Evolutionary conservation across 495 filamentous ascomycete genomes (phyloP), one percentile per base, ranked within the genome.

Genomic region (Penicillium pulvis): DNA sequence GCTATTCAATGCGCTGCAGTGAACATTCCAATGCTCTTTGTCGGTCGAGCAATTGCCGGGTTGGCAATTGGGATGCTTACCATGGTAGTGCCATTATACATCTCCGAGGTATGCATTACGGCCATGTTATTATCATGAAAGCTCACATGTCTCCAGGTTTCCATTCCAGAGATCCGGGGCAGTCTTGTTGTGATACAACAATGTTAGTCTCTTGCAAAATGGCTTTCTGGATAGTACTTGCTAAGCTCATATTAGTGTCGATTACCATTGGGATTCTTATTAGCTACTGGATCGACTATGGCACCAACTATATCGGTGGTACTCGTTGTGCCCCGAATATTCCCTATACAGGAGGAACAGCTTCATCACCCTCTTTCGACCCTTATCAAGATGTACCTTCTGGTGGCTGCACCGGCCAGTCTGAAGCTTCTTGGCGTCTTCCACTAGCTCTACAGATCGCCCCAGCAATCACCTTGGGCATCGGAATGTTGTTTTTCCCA

Each of bases 231-330:
- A 20, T 28, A 28, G 6, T 1, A 12, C 7, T 14, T 41, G 36
- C 36, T 41, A 39, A 33, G 44, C 33, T 17, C 8, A 36, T 16
- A 53, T 31, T 17, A 75, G 72, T 90, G 81, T 90, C 90, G 19
- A 90, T 93, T 61, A 90, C 86, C 33, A 85, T 91, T 51, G 91
- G 91, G 26, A 93, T 96, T 71, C 84, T 94, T 78, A 73, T 92
- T 33, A 85, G 82, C 59, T 94, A 92, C 76, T 95, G 91, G 90
- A 90, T 92, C 62, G 85, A 91, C 71, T 91, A 90, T 55, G 71
- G 69, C 19, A 70, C 75, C 17, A 75, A 77, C 56, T 72, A 74
- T 31, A 74, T 77, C 47, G 75, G 73, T n/a, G 73, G 75, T 12
- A 68, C 72, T 0, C 64, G 72, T 14, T 80, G 74, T 24, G 71